These are phyloP conservation scores for Brachypodium distachyon DNA, from an alignment of 202 grass and related monocot genomes.

Conservation along the genomic window DNA sequence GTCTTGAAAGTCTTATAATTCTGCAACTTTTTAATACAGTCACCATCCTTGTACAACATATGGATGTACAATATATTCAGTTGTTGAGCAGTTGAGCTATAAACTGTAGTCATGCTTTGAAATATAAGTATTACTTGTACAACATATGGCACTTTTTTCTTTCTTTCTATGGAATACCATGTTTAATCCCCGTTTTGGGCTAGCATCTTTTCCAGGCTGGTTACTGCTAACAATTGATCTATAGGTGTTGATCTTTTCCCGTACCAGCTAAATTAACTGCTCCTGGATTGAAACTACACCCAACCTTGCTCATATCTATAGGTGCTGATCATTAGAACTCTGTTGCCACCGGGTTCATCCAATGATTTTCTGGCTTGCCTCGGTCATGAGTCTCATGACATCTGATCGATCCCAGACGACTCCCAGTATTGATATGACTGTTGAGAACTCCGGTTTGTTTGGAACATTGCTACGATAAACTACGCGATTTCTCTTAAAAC, in stretches of 20 bases:
- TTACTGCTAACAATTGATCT: too few relatives aligned
- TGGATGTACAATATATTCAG: not conserved
- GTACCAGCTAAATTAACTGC: not conserved
- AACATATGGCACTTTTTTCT: too few relatives aligned
- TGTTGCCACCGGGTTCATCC: not conserved
- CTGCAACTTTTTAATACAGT: not conserved
- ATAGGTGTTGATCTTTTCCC: too few relatives aligned
- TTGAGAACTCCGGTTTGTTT: not conserved
- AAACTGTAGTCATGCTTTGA: not conserved
- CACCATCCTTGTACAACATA: not conserved
- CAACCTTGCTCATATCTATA: slow-evolving; percentile 21
- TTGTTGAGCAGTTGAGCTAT: too few relatives aligned
- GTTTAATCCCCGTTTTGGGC: too few relatives aligned
- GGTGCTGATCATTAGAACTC: slow-evolving; percentile 1
- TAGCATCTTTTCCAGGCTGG: too few relatives aligned
- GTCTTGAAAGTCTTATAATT: not conserved
- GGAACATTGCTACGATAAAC: not conserved
- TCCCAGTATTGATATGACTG: slow-evolving; percentile 1
- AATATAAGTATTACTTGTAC: too few relatives aligned
- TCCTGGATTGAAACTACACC: slow-evolving; percentile 7
- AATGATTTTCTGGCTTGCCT: not conserved
- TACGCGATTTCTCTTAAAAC: too few relatives aligned
- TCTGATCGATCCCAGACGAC: too few relatives aligned
- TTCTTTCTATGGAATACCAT: too few relatives aligned
- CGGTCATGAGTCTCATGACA: not conserved